phyloP scores from a whole-genome alignment of 352 stramenopile species.

The Globisporangium cylindrosporum region DNA sequence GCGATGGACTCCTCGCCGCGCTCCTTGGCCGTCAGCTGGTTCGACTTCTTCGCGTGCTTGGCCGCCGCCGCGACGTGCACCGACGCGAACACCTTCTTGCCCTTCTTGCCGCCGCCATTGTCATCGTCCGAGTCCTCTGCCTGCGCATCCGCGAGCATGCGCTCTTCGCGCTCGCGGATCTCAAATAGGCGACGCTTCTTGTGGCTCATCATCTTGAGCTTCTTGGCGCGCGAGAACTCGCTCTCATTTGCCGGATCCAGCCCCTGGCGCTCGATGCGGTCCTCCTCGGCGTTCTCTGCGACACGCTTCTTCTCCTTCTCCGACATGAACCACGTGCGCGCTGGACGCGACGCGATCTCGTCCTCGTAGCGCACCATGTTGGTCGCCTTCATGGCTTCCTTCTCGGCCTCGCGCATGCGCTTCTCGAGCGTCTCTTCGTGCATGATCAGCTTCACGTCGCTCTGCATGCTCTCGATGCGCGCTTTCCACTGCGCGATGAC shows the following conservation, averaged over 20 bases:
- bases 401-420: constrained; percentile 87
- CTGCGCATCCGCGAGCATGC: constrained; percentile 63
- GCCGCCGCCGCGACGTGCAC: constrained; percentile 72
- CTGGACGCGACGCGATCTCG: constrained; percentile 86
- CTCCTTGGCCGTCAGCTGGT: constrained; percentile 43
- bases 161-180: constrained; percentile 80
- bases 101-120: constrained; percentile 27
- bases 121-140: constrained; percentile 39
- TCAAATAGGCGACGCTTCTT: constrained; percentile 85
- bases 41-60: constrained; percentile 81
- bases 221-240: constrained; percentile 56
- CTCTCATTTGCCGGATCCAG: constrained; percentile 32
- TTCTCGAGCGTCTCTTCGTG: constrained; percentile 89
- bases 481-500: constrained; percentile 88
- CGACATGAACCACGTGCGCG: constrained; percentile 92
- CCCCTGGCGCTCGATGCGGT: constrained; percentile 39
- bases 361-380: constrained; percentile 91
- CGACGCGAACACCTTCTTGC: constrained; percentile 76
- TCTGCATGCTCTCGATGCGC: constrained; percentile 80
- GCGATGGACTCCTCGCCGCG: constrained; percentile 79
- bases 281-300: constrained; percentile 59
- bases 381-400: constrained; percentile 83
- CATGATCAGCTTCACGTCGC: constrained; percentile 76
- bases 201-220: constrained; percentile 86
- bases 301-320: constrained; percentile 89